Base-by-base conservation (phyloP, 2,329 filamentous ascomycete species). In the Atkinsonella texensis region DNA sequence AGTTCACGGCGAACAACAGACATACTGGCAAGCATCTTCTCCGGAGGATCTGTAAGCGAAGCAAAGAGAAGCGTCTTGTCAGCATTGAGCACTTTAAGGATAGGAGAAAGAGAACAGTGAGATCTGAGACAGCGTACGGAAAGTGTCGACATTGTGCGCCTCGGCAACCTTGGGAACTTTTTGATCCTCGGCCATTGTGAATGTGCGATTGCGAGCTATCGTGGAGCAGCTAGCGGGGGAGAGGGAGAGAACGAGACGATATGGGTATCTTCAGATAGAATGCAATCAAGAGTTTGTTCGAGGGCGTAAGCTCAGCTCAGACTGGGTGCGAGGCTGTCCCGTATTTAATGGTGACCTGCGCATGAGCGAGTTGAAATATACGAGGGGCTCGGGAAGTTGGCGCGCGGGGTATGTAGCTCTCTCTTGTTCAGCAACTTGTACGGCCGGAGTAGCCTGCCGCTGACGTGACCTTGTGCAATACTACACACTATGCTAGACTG, bases 141-240 rank as follows among this genome's bases (percentile, higher is more conserved):
- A 88, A 18, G 85, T 89, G 68, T 87, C 83, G 60, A 89, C 84
- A 64, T 83, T 71, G 68, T 89, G 85, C 63, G 85, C 84, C 74
- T 89, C 86, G 55, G 76, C 75, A 62, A 89, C 85, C 61, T 83
- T 46, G 76, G 78, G 59, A 60, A 63, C 66, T 73, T 59, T 59
- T 56, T 67, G 58, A 53, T 68, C 67, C 56, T 63, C 69, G 62
- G 70, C 70, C 76, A 79, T 79, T 54, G 55, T 62, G 40, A 51
- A 23, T 38, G 35, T 23, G 18, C 20, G 35, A 23, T 20, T 23
- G 31, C 18, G 38, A 38, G 44, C 32, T 31, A 41, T 18, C 46
- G 49, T 33, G 35, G 3, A n/a, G 44, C 50, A 48, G 38, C 35
- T 4, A 28, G 4, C 28, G 28, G 28, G 28, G 41, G 23, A 42